Evolutionary conservation across 169 alveolate species (phyloP).

Genomic region (Plasmodium ovale): DNA sequence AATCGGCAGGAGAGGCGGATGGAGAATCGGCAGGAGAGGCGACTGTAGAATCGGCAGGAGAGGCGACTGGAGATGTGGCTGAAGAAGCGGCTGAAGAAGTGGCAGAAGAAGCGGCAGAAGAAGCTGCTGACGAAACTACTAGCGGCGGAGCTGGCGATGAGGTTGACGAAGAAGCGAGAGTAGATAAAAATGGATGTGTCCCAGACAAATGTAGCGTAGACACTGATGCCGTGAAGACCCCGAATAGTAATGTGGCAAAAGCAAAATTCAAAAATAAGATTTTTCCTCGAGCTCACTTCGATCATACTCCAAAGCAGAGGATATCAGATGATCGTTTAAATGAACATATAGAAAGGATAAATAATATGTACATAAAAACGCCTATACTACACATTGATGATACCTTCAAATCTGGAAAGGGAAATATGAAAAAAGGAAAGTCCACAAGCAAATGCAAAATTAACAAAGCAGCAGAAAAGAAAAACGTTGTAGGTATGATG

Average conservation of each 20-base stretch:
- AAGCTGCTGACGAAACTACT: too few species aligned
- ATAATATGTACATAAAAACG: slow-evolving; percentile 68
- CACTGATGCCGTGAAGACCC: slow-evolving; percentile 23
- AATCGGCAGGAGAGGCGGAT: neutral
- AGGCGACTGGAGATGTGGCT: neutral
- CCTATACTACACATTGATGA: slow-evolving; percentile 47
- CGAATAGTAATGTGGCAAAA: slow-evolving; percentile 27
- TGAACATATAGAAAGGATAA: slow-evolving; percentile 64
- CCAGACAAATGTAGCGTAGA: slow-evolving; percentile 4
- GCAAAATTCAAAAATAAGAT: slow-evolving; percentile 2
- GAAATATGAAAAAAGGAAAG: slow-evolving; percentile 13
- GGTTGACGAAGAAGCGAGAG: neutral
- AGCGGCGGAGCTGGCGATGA: neutral
- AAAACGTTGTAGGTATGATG: neutral
- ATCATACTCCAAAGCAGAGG: slow-evolving; percentile 56
- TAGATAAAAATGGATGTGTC: neutral
- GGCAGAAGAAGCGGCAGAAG: too few species aligned
- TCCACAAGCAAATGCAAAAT: slow-evolving; percentile 16
- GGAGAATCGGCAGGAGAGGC: neutral
- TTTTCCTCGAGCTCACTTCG: slow-evolving; percentile 38
- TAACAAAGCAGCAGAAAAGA: slow-evolving; percentile 15
- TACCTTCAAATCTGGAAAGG: slow-evolving; percentile 6
- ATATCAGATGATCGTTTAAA: slow-evolving; percentile 30
- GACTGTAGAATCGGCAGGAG: neutral
- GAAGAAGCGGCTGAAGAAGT: neutral